Percentiles rank a stretch among this genome's conserved stretches.
Conservation (phyloP, 176 grass and related monocot species). For the Areca catechu region DNA sequence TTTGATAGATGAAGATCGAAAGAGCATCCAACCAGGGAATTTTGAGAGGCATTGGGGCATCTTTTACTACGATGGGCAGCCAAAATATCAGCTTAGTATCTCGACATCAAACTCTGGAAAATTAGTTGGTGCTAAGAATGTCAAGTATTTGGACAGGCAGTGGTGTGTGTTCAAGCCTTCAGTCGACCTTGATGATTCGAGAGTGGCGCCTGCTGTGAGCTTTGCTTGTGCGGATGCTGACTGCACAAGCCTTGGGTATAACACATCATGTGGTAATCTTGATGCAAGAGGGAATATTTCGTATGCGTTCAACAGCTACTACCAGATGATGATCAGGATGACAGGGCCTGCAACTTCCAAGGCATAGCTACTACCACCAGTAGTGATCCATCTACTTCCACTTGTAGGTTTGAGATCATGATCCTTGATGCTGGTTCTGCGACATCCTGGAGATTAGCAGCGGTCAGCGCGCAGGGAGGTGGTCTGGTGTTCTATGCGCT, state of each 20-base stretch:
- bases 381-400: slow-evolving; percentile 32
- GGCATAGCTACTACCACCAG: slow-evolving; percentile 43
- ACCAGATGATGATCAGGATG: slow-evolving; percentile 70
- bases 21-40: slow-evolving; percentile 75
- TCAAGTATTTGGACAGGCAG: slow-evolving; percentile 35
- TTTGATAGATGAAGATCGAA: slow-evolving; percentile 74
- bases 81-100: slow-evolving; percentile 60
- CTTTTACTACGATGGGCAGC: slow-evolving; percentile 73
- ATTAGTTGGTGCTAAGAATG: slow-evolving; percentile 34
- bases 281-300: slow-evolving; percentile 68
- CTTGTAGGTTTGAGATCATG: slow-evolving; percentile 51
- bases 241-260: slow-evolving; percentile 74
- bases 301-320: slow-evolving; percentile 67
- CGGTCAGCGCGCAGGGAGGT: not conserved
- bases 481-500: slow-evolving; percentile 14
- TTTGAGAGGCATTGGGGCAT: slow-evolving; percentile 91
- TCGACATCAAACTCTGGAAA: not conserved
- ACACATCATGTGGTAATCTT: slow-evolving; percentile 54
- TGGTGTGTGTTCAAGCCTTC: slow-evolving; percentile 71
- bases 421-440: slow-evolving; percentile 22
- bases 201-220: slow-evolving; percentile 46
- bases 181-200: slow-evolving; percentile 25
- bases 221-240: slow-evolving; percentile 63
- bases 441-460: not conserved
- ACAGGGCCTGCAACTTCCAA: slow-evolving; percentile 47